Evolutionary conservation across 73 alveolate species (phyloP).

Genomic region (Tetrahymena elliotti): DNA sequence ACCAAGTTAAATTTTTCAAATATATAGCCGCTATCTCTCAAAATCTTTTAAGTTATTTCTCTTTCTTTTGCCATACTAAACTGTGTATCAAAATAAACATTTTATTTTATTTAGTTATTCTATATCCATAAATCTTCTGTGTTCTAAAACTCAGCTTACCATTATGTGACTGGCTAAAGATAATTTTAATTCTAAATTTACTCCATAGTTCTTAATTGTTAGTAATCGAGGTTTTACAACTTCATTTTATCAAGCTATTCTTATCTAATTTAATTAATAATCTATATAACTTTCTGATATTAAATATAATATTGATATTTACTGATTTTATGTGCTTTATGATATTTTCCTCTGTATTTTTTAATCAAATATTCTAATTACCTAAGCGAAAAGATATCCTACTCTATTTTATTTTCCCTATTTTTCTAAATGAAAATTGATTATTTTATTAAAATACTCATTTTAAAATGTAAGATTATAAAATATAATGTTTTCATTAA

Average conservation of each 20-base stretch:
- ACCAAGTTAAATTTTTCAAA: not conserved
- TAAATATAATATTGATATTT: too few relatives aligned
- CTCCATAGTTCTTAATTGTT: not conserved
- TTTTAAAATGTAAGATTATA: too few relatives aligned
- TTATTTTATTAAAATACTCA: too few relatives aligned
- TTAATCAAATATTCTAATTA: not conserved
- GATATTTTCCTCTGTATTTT: not conserved
- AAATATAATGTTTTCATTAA: too few relatives aligned
- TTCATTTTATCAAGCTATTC: too few relatives aligned
- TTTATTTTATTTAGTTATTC: not conserved
- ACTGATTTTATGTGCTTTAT: too few relatives aligned
- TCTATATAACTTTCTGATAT: too few relatives aligned
- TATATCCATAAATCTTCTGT: not conserved
- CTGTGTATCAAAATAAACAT: not conserved
- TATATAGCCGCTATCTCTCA: not conserved
- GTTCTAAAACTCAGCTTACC: not conserved
- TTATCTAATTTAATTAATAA: too few relatives aligned
- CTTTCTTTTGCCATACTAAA: not conserved
- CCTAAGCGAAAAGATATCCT: not conserved
- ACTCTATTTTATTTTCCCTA: too few relatives aligned
- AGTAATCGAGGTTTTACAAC: too few relatives aligned
- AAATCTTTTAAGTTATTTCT: not conserved
- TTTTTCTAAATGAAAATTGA: too few relatives aligned
- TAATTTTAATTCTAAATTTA: not conserved
- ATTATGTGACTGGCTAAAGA: not conserved